Evolutionary conservation across 805 yeast genomes (phyloP), one percentile per base, ranked within the genome.

Genomic region (Pichia membranifaciens): DNA sequence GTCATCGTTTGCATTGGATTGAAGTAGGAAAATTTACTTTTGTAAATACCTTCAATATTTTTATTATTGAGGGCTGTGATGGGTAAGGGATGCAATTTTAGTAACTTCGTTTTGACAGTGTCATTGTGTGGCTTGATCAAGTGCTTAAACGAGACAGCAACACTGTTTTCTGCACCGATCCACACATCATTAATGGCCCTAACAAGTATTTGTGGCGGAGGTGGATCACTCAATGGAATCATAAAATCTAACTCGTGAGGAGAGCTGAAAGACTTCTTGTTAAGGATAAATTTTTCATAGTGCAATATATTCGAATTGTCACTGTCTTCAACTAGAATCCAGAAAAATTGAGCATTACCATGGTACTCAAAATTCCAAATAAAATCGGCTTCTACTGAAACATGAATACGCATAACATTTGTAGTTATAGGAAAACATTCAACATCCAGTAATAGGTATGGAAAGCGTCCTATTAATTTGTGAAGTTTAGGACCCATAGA

Each of bases 1-100:
- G 84, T 78, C 98, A 91, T 91, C 0, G 98, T 91, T 67, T 93
- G 99, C 96, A 93, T 90, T 4, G 99, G 98, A 61, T 93, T 93
- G 74, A 93, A 93, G 66, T 86, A 91, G 48, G 78, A 77, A 71
- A 93, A 93, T 55, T 74, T 79, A 6, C 63, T 49, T 4, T 72
- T 68, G 61, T 93, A 93, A 37, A 90, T 81, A 4, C 70, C 59
- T 60, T 90, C 96, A 39, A 87, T 65, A 15, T 72, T 69, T 1
- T 74, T 66, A 59, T 89, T 74, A 48, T 88, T 86, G 29, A 91
- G 69, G 0, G 97, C 97, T 0, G 83, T 66, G 0, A 82, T 70
- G 0, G 98, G 97, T 29, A 93, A 71, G 1, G 99, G 99, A 50
- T 89, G 89, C 42, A 93, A 64, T 46, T 83, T 75, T 52, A 90